Conservation (phyloP, 352 stramenopile species). For the Phytophthora sp. region DNA sequence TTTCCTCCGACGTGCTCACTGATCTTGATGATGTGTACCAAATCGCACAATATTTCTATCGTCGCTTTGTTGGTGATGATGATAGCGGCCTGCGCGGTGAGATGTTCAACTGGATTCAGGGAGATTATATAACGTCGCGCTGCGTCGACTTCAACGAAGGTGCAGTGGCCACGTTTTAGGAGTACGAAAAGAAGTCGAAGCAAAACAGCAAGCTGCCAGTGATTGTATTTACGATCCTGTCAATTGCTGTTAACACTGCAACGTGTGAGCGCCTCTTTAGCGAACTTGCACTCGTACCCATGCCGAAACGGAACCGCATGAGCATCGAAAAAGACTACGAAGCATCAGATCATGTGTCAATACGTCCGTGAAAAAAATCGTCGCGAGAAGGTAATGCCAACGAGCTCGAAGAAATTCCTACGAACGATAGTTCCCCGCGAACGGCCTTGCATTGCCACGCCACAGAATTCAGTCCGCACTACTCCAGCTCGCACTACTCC, state of each 20-base stretch:
- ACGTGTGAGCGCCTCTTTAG: too few relatives aligned
- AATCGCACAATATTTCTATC: not conserved
- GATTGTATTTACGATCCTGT: too few relatives aligned
- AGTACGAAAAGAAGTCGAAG: too few relatives aligned
- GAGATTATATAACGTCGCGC: too few relatives aligned
- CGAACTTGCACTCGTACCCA: too few relatives aligned
- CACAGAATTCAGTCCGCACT: not conserved
- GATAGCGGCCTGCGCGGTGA: not conserved
- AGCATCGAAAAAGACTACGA: not conserved
- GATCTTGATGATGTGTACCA: not conserved
- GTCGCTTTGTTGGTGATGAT: not conserved
- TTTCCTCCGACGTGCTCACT: not conserved
- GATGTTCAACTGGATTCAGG: not conserved
- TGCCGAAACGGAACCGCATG: too few relatives aligned
- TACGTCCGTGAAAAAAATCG: slow-evolving; percentile 1
- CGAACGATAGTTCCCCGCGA: not conserved
- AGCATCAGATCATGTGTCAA: not conserved
- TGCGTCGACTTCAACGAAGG: too few relatives aligned
- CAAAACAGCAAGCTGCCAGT: too few relatives aligned
- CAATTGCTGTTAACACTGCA: too few relatives aligned
- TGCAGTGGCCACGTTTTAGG: too few relatives aligned
- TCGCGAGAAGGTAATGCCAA: not conserved
- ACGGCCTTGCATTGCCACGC: not conserved
- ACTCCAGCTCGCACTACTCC: not conserved
- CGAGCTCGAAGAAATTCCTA: not conserved